Conservation (phyloP, 441 rosid genomes). For the Biscutella laevigata region DNA sequence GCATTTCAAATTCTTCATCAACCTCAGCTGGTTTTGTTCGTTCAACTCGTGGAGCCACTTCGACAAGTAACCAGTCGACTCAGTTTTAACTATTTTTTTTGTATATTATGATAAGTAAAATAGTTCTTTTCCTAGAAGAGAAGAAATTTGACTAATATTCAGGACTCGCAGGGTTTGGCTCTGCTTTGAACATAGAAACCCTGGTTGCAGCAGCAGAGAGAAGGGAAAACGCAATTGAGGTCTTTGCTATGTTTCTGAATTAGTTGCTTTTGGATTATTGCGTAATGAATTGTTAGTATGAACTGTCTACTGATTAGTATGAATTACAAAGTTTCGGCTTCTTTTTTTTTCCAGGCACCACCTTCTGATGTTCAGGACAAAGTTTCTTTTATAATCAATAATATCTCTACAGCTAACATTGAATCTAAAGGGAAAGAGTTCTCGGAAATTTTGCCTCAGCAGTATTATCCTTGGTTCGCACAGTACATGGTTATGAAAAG, state of each 20-base stretch:
- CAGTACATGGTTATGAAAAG: constrained; percentile 99
- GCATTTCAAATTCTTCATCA: constrained; percentile 39
- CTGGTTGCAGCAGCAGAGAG: constrained; percentile 98
- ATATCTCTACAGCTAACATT: constrained; percentile 68
- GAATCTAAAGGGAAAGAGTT: constrained; percentile 87
- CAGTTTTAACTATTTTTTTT: neutral
- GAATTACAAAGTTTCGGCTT: constrained; percentile 8
- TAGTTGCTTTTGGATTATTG: constrained; percentile 7
- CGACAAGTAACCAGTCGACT: constrained; percentile 56
- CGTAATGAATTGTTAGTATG: constrained; percentile 5
- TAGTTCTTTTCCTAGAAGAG: neutral
- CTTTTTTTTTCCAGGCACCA: constrained; percentile 59
- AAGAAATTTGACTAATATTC: constrained; percentile 2
- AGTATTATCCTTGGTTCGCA: constrained; percentile 90
- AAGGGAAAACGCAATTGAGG: constrained; percentile 88
- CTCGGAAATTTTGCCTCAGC: constrained; percentile 74
- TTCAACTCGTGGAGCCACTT: constrained; percentile 60
- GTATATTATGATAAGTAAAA: neutral
- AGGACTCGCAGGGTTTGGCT: constrained; percentile 71
- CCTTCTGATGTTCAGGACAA: constrained; percentile 83
- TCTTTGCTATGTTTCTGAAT: constrained; percentile 13
- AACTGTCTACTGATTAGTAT: neutral
- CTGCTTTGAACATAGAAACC: constrained; percentile 96
- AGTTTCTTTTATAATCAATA: constrained; percentile 84
- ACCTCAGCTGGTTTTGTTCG: constrained; percentile 60